Evolutionary conservation across 1,284 basidiomycete genomes (phyloP), one percentile per base, ranked within the genome.

Genomic region (Termitomyces sp.): DNA sequence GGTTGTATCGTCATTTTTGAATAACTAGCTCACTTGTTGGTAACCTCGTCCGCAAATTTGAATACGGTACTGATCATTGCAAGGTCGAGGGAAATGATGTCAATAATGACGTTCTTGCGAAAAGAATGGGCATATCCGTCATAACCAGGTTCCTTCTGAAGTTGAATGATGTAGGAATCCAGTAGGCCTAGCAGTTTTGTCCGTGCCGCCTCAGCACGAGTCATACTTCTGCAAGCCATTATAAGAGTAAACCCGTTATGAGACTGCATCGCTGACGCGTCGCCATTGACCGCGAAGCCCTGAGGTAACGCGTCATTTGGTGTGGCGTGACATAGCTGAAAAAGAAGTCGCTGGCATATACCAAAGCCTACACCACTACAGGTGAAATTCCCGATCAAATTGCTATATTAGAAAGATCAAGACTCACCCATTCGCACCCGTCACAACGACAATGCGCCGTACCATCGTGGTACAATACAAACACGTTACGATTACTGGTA

Each of bases 341-440:
- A 69, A 46, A 95, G 77, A 6, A 96, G 79, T 50, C 91, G 85
- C 56, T 89, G 83, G 71, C 92, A 94, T 48, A 92, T 86, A 1
- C 90, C 92, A 64, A 88, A 87, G 10, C 92, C 93, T 30, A 94
- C 79, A 54, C 93, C 92, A 50, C 93, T 94, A 67, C 52, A 8
- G 47, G 7, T 45, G 8, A 34, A 34, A 46, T 52, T 52, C 40
- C 45, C 38, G 17, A 44, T 9, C 24, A 13, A 9, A 28, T 10
- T 9, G 8, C 30, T 31, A 24, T 39, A 44, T 26, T 44, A 46
- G 13, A 24, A 21, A 41, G n/a, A 17, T 30, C 2, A 40, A 28
- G 30, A 56, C 69, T 51, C 52, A 75, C 75, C 71, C 66, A 81
- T 83, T 68, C 65, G 84, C 66, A 62, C 75, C 66, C 46, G 72